phyloP scores from a whole-genome alignment of 2,329 filamentous ascomycete genomes.

The Ceratocystis lukuohia region DNA sequence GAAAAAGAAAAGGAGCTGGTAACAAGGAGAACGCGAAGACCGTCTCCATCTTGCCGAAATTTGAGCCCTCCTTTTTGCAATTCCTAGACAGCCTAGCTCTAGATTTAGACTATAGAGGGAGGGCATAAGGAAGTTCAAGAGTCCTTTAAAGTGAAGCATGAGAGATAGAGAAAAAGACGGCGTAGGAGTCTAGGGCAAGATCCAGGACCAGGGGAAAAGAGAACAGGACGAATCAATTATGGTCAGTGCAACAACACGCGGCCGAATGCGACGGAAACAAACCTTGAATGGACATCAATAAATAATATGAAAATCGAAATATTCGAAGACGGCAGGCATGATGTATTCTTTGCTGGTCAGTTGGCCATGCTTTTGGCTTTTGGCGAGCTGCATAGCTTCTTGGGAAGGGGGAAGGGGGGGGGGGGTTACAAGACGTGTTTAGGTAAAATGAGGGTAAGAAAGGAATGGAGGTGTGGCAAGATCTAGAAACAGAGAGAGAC shows the following conservation, averaged over 20 bases:
- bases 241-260: conserved; percentile 6
- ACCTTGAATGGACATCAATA: conserved; percentile 7
- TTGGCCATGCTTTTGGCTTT: not conserved
- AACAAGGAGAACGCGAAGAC: too few species aligned
- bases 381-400: not conserved
- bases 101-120: too few species aligned
- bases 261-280: conserved; percentile 7
- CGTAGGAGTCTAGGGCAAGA: not conserved
- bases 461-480: not conserved
- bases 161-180: too few species aligned
- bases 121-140: too few species aligned
- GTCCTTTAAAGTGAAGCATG: too few species aligned
- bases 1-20: too few species aligned
- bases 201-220: not conserved
- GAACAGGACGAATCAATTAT: not conserved
- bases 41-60: too few species aligned
- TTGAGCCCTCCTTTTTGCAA: too few species aligned
- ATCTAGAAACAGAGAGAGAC: not conserved
- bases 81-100: too few species aligned
- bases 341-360: not conserved
- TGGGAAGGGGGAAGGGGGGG: not conserved
- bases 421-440: not conserved
- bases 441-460: not conserved
- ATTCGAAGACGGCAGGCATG: not conserved
- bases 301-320: not conserved